These are phyloP conservation scores for Microcyclospora tardicrescens DNA, from an alignment of 2,329 filamentous ascomycete genomes.

Conservation along the genomic window DNA sequence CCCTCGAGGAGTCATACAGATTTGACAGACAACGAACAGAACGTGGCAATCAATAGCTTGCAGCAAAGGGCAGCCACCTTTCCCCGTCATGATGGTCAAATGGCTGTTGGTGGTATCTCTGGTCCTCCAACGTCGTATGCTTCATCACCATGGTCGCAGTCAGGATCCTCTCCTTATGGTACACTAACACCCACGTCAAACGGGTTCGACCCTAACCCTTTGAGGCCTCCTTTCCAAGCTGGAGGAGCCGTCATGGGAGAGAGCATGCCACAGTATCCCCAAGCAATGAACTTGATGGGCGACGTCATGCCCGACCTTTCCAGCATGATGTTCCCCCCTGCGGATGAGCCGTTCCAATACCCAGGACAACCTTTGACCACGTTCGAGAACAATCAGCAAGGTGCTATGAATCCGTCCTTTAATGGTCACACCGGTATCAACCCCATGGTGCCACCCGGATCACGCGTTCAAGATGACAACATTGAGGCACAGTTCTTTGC, in stretches of 20 bases:
- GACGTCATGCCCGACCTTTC: constrained; percentile 54
- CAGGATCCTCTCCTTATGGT: constrained; percentile 12
- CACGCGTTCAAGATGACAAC: constrained; percentile 35
- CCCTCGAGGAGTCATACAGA: constrained; percentile 18
- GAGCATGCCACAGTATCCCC: constrained; percentile 10
- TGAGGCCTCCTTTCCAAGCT: constrained; percentile 6
- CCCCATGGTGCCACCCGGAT: constrained; percentile 7
- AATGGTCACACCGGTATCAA: constrained; percentile 2
- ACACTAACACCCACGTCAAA: constrained; percentile 14
- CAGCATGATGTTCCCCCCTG: constrained; percentile 65
- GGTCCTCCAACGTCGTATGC: constrained; percentile 3
- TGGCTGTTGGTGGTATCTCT: not conserved
- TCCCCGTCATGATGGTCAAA: constrained; percentile 8
- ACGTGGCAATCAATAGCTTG: constrained; percentile 3
- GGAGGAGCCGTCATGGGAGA: constrained; percentile 4
- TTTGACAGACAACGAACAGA: constrained; percentile 7
- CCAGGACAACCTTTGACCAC: constrained; percentile 60
- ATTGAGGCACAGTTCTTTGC: constrained; percentile 63
- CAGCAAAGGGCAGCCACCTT: constrained; percentile 17
- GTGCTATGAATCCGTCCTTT: constrained; percentile 12
- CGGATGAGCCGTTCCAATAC: constrained; percentile 61
- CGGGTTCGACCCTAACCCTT: constrained; percentile 9
- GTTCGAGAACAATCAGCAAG: constrained; percentile 35
- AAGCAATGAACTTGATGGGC: constrained; percentile 21
- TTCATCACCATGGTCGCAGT: constrained; percentile 11